Base-by-base conservation (phyloP, 768 basidiomycete species). In the Piloderma croceum region DNA sequence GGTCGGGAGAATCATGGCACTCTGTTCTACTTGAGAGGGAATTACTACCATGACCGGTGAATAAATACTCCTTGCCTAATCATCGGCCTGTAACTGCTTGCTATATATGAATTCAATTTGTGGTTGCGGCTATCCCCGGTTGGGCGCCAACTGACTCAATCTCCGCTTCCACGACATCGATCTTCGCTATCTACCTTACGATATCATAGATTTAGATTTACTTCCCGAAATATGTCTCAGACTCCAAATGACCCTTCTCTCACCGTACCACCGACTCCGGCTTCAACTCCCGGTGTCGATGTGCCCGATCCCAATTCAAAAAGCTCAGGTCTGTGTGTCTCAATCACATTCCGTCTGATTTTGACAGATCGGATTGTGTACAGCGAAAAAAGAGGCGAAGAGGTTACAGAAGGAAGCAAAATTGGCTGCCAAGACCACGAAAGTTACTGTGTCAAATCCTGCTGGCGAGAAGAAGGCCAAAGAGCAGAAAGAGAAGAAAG, bases 351-450 rank as follows among this genome's bases (percentile, higher is more conserved):
- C 37, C 24, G 43, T 21, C 7, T 11, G 15, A n/a, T 24, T 27
- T 3, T n/a, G 37, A 39, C 44, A 47, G 17, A 49, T 35, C 12
- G 32, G 20, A 34, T 31, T 23, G 22, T 31, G 11, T 22, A 17
- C 51, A 84, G 85, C 79, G 2, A 91, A 91, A 67, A 92, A 89
- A 54, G 86, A 90, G 54, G 86, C 88, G 11, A 90, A 90, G 58
- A 65, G 79, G 20, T 60, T 83, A 34, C 86, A 86, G 58, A 89
- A 84, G 49, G 83, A 83, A 57, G 81, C 84, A 19, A 90, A 83
- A 51, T 67, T 77, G 31, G 84, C 87, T 22, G 79, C 83, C 6
- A 86, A 85, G 53, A 77, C 74, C 31, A 64, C 69, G 15, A 48
- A 50, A 6, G 60, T 52, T 12, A 45, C 67, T 21, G 60, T 67